Percentiles rank a stretch among this genome's conserved stretches.
Evolutionary conservation across 495 filamentous ascomycete species (phyloP).

Genomic region (Hypoxylon fuscum): DNA sequence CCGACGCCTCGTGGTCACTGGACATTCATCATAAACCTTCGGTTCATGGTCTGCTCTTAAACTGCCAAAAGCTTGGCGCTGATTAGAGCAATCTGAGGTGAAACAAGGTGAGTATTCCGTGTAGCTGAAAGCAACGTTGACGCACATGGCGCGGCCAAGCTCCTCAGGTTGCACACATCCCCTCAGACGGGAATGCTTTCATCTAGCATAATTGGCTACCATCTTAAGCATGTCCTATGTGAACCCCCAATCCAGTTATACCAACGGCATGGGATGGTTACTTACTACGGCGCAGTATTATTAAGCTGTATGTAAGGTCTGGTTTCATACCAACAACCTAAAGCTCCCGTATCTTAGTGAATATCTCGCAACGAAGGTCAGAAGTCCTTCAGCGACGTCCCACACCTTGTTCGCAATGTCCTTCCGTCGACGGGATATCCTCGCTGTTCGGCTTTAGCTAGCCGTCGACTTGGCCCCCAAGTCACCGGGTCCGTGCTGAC

Average conservation of each 20-base stretch:
- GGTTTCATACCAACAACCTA: neutral
- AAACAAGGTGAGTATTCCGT: conserved; percentile 20
- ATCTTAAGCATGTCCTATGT: neutral
- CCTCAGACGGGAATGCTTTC: neutral
- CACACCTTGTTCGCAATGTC: conserved; percentile 14
- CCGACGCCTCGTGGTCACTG: conserved; percentile 7
- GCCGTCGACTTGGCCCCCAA: conserved; percentile 24
- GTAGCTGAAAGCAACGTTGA: conserved; percentile 7
- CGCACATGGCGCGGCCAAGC: conserved; percentile 3
- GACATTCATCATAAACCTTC: too few relatives aligned
- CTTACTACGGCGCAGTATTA: neutral
- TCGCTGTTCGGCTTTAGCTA: neutral
- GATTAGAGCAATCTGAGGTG: conserved; percentile 8
- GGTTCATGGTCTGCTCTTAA: too few relatives aligned
- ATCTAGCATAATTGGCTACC: neutral
- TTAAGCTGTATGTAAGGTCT: neutral
- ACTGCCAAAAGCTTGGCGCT: neutral
- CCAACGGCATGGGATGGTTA: neutral
- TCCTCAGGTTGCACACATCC: neutral
- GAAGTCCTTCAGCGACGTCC: neutral
- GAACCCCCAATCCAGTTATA: neutral
- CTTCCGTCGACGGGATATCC: conserved; percentile 15
- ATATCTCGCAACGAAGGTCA: neutral
- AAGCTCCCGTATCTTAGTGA: neutral
- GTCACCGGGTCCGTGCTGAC: conserved; percentile 8